Conservation (phyloP, 371 early-diverging fungal species). For the Mucor circinelloides region DNA sequence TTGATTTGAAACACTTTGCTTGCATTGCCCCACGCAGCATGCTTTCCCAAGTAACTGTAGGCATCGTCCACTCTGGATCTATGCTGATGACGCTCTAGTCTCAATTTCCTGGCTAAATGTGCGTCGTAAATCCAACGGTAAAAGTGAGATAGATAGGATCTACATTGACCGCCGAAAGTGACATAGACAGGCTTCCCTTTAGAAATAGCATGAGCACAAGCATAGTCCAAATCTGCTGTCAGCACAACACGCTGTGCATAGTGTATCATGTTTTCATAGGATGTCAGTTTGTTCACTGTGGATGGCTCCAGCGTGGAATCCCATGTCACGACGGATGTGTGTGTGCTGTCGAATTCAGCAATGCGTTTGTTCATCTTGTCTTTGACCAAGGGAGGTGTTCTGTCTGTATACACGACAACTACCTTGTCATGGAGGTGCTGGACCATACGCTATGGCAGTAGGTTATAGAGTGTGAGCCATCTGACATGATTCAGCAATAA, state of each 20-base stretch:
- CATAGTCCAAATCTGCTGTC: conserved; percentile 52
- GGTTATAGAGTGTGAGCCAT: background rate
- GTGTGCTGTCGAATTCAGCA: background rate
- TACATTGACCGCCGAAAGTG: conserved; percentile 40
- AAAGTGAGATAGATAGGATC: conserved; percentile 41
- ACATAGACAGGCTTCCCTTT: conserved; percentile 48
- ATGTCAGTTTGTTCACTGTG: conserved; percentile 20
- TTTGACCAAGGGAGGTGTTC: conserved; percentile 40
- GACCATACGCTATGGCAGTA: conserved; percentile 41
- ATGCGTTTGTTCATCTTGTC: conserved; percentile 21
- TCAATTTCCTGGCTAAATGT: conserved; percentile 39
- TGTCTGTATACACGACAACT: conserved; percentile 41
- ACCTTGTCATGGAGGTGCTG: conserved; percentile 28
- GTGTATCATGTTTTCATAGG: conserved; percentile 37
- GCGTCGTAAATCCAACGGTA: conserved; percentile 42
- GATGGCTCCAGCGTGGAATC: conserved; percentile 28
- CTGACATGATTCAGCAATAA: background rate
- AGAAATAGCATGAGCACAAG: conserved; percentile 38
- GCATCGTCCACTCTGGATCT: conserved; percentile 21
- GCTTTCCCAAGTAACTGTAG: conserved; percentile 46
- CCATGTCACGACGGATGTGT: conserved; percentile 29
- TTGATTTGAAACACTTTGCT: conserved; percentile 27
- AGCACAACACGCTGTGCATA: conserved; percentile 31
- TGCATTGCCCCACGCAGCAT: conserved; percentile 37
- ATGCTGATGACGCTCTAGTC: conserved; percentile 28